Evolutionary conservation across 805 yeast genomes (phyloP).

Genomic region (Sugiyamaella marilandica): DNA sequence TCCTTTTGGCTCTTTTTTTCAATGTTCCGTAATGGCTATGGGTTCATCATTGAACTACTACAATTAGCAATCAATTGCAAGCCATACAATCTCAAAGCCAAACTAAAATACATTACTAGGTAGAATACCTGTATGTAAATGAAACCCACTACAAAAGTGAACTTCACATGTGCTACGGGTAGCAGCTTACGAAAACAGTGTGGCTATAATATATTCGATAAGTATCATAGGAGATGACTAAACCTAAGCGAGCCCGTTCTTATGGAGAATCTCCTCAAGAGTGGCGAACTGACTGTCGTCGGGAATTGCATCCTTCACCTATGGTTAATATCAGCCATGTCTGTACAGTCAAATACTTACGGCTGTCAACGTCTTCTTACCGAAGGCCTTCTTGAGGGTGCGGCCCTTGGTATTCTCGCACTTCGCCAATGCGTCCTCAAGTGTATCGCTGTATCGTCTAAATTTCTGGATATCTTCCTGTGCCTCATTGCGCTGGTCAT

Average conservation of each 20-base stretch:
- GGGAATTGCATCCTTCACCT: slow-evolving; percentile 17
- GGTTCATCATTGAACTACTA: no score
- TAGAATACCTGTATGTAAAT: no score
- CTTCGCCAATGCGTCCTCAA: slow-evolving; percentile 25
- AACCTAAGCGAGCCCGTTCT: slow-evolving; percentile 18
- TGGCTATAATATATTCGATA: slow-evolving; percentile 1
- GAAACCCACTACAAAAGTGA: no score
- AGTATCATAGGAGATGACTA: not conserved
- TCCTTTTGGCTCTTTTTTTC: not conserved
- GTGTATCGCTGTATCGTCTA: slow-evolving; percentile 19
- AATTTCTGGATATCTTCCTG: slow-evolving; percentile 19
- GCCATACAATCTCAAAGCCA: no score
- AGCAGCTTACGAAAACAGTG: not conserved
- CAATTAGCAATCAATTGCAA: no score
- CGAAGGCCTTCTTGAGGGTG: slow-evolving; percentile 26
- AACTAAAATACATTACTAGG: no score
- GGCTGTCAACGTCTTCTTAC: slow-evolving; percentile 25
- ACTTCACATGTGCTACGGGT: no score
- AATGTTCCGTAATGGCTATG: no score
- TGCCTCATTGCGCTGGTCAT: slow-evolving; percentile 20
- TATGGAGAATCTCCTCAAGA: slow-evolving; percentile 18
- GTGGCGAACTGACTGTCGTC: slow-evolving; percentile 18
- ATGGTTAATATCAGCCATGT: not conserved
- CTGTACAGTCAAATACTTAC: slow-evolving; percentile 3
- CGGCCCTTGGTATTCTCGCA: slow-evolving; percentile 26